These are phyloP conservation scores for Flammula alnicola DNA, from an alignment of 1,284 basidiomycete species.

Conservation along the genomic window DNA sequence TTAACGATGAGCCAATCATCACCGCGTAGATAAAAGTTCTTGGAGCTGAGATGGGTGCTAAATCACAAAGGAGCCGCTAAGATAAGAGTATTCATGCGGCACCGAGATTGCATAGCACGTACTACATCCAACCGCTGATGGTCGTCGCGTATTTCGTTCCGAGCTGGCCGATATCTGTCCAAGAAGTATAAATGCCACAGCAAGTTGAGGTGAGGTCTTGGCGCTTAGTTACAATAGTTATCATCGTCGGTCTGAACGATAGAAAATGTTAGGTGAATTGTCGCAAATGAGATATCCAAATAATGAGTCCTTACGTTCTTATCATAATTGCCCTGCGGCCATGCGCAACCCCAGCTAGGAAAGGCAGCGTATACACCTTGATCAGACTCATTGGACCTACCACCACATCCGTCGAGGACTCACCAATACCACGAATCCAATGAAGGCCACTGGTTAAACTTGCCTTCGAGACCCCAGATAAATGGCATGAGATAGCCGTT, in stretches of 20 bases:
- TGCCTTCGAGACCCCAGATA: conserved; percentile 43
- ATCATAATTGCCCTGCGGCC: conserved; percentile 43
- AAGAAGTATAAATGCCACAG: not conserved
- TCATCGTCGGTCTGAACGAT: conserved; percentile 39
- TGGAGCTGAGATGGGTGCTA: conserved; percentile 45
- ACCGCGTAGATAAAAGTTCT: conserved; percentile 45
- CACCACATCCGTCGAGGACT: conserved; percentile 16
- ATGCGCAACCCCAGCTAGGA: conserved; percentile 50
- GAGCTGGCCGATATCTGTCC: conserved; percentile 42
- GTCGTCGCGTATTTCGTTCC: conserved; percentile 45
- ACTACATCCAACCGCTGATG: conserved; percentile 49
- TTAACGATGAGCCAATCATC: conserved; percentile 48
- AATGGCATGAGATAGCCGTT: conserved; percentile 51
- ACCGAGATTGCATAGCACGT: conserved; percentile 18
- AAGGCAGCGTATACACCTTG: not conserved
- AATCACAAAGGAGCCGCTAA: not conserved
- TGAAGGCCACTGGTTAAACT: conserved; percentile 37
- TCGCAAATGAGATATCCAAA: not conserved
- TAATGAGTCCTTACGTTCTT: conserved; percentile 37
- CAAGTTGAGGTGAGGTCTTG: not conserved
- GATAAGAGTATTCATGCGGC: not conserved
- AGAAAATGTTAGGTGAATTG: not conserved
- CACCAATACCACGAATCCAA: conserved; percentile 53
- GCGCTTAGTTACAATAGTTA: conserved; percentile 37
- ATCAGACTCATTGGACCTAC: not conserved